A percentile compares a stretch with the other conserved stretches of the same genome.
These are phyloP conservation scores for Aureobasidium sp. DNA, from an alignment of 2,329 filamentous ascomycete species.

Conservation along the genomic window DNA sequence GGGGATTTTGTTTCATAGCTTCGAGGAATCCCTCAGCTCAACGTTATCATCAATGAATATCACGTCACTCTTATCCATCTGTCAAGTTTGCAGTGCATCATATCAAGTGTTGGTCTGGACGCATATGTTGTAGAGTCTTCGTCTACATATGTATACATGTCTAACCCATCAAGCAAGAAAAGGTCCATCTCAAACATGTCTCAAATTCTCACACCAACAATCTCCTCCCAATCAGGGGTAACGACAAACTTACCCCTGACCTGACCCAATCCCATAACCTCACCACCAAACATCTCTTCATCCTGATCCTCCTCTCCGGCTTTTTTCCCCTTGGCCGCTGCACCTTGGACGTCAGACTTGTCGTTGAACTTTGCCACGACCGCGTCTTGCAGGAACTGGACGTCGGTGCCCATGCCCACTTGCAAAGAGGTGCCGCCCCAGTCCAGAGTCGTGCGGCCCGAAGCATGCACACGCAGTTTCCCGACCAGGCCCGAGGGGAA, in stretches of 20 bases:
- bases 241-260: constrained; percentile 60
- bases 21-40: too few relatives aligned
- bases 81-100: too few relatives aligned
- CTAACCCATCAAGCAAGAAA: too few relatives aligned
- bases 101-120: too few relatives aligned
- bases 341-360: constrained; percentile 18
- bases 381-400: constrained; percentile 55
- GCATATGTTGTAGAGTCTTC: too few relatives aligned
- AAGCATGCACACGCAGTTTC: constrained; percentile 55
- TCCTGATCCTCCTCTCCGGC: constrained; percentile 20
- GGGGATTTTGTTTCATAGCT: too few relatives aligned
- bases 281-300: constrained; percentile 31
- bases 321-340: constrained; percentile 25
- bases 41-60: constrained; percentile 2
- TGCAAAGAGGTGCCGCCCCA: constrained; percentile 57
- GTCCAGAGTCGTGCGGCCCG: constrained; percentile 54
- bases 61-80: not conserved
- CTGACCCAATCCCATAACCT: constrained; percentile 52
- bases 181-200: not conserved
- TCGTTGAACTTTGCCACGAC: constrained; percentile 35
- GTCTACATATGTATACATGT: not conserved
- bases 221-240: constrained; percentile 52
- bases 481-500: constrained; percentile 45
- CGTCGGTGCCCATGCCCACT: constrained; percentile 49
- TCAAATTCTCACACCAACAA: constrained; percentile 30